Conservation (phyloP, 1,284 basidiomycete species). For the Schizophyllum commune region DNA sequence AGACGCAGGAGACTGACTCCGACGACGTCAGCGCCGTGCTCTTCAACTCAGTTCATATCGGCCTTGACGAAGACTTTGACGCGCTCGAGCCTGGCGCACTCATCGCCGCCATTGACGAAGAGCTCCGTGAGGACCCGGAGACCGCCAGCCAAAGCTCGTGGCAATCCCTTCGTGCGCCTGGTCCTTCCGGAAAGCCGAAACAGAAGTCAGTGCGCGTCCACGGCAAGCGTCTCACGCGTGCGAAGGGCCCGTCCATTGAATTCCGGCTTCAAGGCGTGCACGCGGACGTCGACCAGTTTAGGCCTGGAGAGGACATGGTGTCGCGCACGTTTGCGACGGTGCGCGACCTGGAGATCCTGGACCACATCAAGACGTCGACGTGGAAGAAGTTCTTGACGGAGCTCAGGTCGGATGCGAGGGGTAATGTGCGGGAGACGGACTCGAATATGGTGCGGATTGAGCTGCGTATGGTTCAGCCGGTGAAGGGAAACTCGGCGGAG, state of each 20-base stretch:
- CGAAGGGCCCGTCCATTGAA: constrained; percentile 78
- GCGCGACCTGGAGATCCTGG: constrained; percentile 80
- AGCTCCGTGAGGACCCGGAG: constrained; percentile 72
- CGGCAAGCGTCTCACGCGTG: constrained; percentile 64
- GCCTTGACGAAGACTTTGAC: constrained; percentile 66
- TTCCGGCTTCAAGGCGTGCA: constrained; percentile 65
- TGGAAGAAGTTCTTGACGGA: constrained; percentile 96
- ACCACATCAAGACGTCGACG: constrained; percentile 97
- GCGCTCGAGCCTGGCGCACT: constrained; percentile 70
- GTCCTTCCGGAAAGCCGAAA: constrained; percentile 28
- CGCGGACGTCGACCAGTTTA: constrained; percentile 63
- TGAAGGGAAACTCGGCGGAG: constrained; percentile 56
- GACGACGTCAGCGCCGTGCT: constrained; percentile 76
- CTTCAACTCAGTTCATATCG: constrained; percentile 92
- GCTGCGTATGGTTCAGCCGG: constrained; percentile 66
- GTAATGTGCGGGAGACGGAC: constrained; percentile 81
- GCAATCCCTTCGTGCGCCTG: constrained; percentile 61
- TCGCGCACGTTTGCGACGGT: constrained; percentile 63
- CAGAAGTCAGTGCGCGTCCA: constrained; percentile 37
- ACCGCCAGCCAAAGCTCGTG: constrained; percentile 73
- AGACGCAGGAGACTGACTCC: constrained; percentile 75
- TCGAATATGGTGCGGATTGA: constrained; percentile 93
- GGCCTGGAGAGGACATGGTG: constrained; percentile 46
- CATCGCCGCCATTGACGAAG: constrained; percentile 87
- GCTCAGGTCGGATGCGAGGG: constrained; percentile 72